Base-by-base conservation (phyloP, 805 yeast genomes). In the Hanseniaspora pseudoguilliermondii region DNA sequence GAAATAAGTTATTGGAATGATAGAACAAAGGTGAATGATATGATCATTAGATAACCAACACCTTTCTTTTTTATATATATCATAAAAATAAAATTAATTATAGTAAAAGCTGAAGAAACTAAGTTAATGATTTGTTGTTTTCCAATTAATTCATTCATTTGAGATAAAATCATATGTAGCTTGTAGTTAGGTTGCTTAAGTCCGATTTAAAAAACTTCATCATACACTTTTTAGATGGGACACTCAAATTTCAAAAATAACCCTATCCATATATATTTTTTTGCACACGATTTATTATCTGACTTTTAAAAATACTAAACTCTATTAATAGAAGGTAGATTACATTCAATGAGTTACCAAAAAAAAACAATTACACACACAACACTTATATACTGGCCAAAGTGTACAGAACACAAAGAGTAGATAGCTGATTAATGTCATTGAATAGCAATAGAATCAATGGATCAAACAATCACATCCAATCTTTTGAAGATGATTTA, bases 1-100 rank as follows among this genome's bases (percentile, higher is more conserved):
- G 78, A 82, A 77, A 69, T 51, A 51, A 46, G 40, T 46, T 32
- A 46, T 41, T 41, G n/a, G 23, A 16, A 44, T 29, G 29, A 44
- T 44, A 29, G 36, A 44, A 29, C 34, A 44, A 29, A n/a, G 36
- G 29, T 23, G 29, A 41, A 27, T 41, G 44, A 23, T 23, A 13
- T 5, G 29, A 7, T 23, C 11, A 23, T 23, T 21, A 15, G 9
- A 23, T 32, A 32, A 32, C 15, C 15, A 13, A 32, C 35, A 32
- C 35, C 18, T 23, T 20, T 15, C 27, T 21, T 44, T 27, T 44
- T n/a, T 44, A 44, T 44, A 44, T 44, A 44, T 44, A 39, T 39
- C 18, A 39, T 21, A 44, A 1, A 27, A 29, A 13, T n/a, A 16
- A 11, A 29, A 44, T 44, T 29, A 41, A 41, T 41, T 41, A 41